Evolutionary conservation across 371 early-diverging fungal species (phyloP), one percentile per base, ranked within the genome.

Genomic region (Rhizopus arrhizus): DNA sequence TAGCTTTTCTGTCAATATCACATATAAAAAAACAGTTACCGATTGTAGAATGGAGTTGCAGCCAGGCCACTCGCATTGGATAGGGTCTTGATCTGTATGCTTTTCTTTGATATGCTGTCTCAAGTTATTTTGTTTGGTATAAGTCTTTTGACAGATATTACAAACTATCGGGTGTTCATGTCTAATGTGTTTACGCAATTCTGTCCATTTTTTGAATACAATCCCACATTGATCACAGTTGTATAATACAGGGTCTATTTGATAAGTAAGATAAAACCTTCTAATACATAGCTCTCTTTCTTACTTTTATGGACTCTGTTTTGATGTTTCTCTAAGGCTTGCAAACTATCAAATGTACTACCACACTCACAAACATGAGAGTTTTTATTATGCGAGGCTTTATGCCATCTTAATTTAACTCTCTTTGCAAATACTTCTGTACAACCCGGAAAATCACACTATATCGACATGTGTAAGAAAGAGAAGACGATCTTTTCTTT

Each of bases 361-460:
- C 56, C 60, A 48, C 91, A 89, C 13, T 70, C 65, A 53, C 68
- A 67, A 3, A 34, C 32, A 41, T 67, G 58, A 10, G 41, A 13
- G 8, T 59, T 47, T 34, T 56, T 59, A 12, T 75, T 72, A 57
- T 88, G 88, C 5, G 67, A 58, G 42, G 75, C 77, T 41, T 72
- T 61, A 60, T 88, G 88, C 41, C 74, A 71, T 13, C 79, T 78
- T 48, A 89, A 73, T 53, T 83, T 85, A 52, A 65, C 67, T 58
- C 76, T 75, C 49, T 88, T 87, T 10, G 75, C 45, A 61, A 85
- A 89, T 6, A 79, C 72, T 42, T 78, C 74, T 3, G 35, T 34
- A 58, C 89, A 89, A 0, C 76, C 83, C 6, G 74, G 80, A 61
- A 72, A 76, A 7, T 77, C 69, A 58, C 88, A 89, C 66, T 77